Evolutionary conservation across 2,329 filamentous ascomycete genomes (phyloP), one percentile per base, ranked within the genome.

Genomic region (Endoconidiophora laricicola): DNA sequence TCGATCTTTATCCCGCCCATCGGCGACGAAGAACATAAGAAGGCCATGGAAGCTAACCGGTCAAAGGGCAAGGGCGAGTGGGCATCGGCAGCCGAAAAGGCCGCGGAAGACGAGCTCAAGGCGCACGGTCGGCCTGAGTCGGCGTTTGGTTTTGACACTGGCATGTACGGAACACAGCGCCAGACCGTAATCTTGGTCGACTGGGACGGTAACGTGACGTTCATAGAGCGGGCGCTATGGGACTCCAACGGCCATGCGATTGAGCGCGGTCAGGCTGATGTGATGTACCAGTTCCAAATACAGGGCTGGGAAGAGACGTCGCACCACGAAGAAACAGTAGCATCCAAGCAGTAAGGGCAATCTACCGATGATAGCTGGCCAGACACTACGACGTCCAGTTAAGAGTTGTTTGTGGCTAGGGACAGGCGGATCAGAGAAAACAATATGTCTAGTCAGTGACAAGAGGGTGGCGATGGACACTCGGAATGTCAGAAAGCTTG

Each of bases 121-220:
- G 57, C 60, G 3, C 61, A 65, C 40, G 60, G 66, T 44, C 61
- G 62, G 23, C 67, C 69, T 2, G 66, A 68, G 14, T 58, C 63
- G 6, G 57, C 59, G 29, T 56, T 57, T 41, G 67, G 67, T 1
- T 78, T 76, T 55, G 71, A 73, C 58, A 73, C 69, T 4, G 78
- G 78, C 1, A 64, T 78, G 55, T 81, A 81, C 56, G 78, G 78
- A 3, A 81, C 78, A 4, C 78, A 81, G 62, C 64, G 78, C 37
- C 78, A 81, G 63, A 81, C 77, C 0, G 64, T 80, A 12, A 61
- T 81, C 12, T 62, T 80, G 42, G 72, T 81, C 5, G 76, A 79
- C 56, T 78, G 73, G 72, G 68, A 79, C 2, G 78, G 78, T 2
- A 75, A 75, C 36, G 73, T 78, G 16, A 73, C 69, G 0, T 78